Evolutionary conservation across 2,329 filamentous ascomycete genomes (phyloP), one percentile per base, ranked within the genome.

Genomic region (Penicillium sp.): DNA sequence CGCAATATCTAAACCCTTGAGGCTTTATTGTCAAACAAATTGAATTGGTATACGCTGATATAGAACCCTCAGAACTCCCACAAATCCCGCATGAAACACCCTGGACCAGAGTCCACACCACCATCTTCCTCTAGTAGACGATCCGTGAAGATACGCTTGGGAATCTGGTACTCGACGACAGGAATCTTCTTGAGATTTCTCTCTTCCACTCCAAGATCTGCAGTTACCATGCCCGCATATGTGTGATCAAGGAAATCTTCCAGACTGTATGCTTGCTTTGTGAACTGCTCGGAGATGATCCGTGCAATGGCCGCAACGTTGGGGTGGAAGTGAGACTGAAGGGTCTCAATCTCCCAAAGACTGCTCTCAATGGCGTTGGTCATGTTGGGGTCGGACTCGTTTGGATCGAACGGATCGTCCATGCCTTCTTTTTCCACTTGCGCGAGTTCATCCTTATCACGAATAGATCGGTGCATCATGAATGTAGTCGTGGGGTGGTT

Each of bases 201-300:
- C 58, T 83, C 81, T 55, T 76, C 76, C 3, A 62, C 61, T 0
- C 75, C 76, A 62, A 96, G 80, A 74, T 99, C 94, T 3, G 88
- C 88, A 60, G 94, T 90, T 43, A 97, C 77, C 72, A 99, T 85
- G 9, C 75, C 77, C 57, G 76, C 73, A 75, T 97, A 99, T 0
- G 91, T 93, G 73, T 97, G 92, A 71, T 99, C 94, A 48, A 97
- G 78, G 75, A 99, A 99, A 71, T 99, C 94, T 71, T 99, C 94
- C n/a, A 97, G 78, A 67, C 92, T 94, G 76, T 97, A 99, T 3
- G 89, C 84, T 65, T 92, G 88, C 78, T 99, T 99, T 2, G 94
- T 99, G 74, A 97, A 99, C 73, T 97, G 94, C 77, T 97, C 92
- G 2, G 90, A 90, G 57, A 99, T 86, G 62, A 99, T 96, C 75